Evolutionary conservation across 768 basidiomycete species (phyloP), one percentile per base, ranked within the genome.

Genomic region (Lanmaoa rubissima): DNA sequence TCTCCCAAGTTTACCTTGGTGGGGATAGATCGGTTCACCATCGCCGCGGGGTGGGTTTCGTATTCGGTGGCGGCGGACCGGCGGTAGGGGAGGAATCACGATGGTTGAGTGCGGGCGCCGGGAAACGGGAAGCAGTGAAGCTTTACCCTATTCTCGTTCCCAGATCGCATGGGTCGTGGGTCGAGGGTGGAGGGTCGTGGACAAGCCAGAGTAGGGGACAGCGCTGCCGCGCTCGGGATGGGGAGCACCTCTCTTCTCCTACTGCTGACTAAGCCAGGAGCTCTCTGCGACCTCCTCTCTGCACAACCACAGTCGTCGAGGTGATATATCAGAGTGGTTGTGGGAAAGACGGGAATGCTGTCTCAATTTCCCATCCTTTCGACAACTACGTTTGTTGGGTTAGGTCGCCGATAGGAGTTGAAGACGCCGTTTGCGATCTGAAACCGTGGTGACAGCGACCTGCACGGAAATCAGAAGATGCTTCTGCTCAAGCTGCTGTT

Each of bases 351-450:
- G n/a, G n/a, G n/a, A n/a, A n/a, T n/a, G n/a, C n/a, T n/a, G n/a
- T n/a, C n/a, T n/a, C n/a, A n/a, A n/a, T n/a, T n/a, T n/a, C n/a
- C n/a, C n/a, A n/a, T n/a, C n/a, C n/a, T n/a, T n/a, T n/a, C n/a
- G n/a, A n/a, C n/a, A n/a, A n/a, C n/a, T n/a, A n/a, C n/a, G n/a
- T n/a, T n/a, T n/a, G n/a, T n/a, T n/a, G n/a, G n/a, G n/a, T n/a
- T n/a, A n/a, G n/a, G n/a, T 24, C 21, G 21, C 21, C 3, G 21
- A 24, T 24, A 24, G 21, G 21, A 24, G 21, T 24, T 24, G 21
- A 24, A 24, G 35, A 34, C 42, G 28, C 43, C 42, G 59, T 36
- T 21, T n/a, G 60, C 51, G 52, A 54, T 54, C 32, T 53, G 16
- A 24, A 31, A 41, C 50, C 49, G 21, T 41, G 9, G 34, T 12